Conservation (phyloP, 257 asterid genomes). For the Handroanthus guayacan region DNA sequence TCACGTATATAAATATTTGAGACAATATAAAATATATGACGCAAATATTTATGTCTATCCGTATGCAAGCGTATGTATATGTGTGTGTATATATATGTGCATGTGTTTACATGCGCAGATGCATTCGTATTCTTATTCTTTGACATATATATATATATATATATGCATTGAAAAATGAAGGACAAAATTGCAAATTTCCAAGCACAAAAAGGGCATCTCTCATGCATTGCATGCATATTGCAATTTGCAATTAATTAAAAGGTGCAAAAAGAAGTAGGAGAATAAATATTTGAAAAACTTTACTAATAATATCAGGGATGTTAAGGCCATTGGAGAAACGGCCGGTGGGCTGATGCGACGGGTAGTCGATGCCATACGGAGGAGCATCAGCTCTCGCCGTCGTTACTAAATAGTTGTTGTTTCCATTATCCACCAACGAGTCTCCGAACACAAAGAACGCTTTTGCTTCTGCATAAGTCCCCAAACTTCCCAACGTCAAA, state of each 20-base stretch:
- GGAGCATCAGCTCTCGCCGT: constrained; percentile 82
- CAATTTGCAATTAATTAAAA: neutral
- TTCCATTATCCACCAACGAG: constrained; percentile 79
- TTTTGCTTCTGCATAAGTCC: constrained; percentile 36
- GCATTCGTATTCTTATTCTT: neutral
- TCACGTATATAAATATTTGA: neutral
- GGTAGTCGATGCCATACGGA: constrained; percentile 78
- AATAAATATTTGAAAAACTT: neutral
- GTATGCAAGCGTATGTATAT: neutral
- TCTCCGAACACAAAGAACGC: constrained; percentile 85
- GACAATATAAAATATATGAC: no score
- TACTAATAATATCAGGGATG: constrained; percentile 76
- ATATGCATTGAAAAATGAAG: neutral
- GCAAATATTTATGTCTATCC: neutral
- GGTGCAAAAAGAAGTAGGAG: neutral
- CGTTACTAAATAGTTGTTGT: constrained; percentile 70
- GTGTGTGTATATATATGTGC: neutral
- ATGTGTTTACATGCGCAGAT: neutral
- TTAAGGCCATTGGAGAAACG: constrained; percentile 82
- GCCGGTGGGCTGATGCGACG: constrained; percentile 73
- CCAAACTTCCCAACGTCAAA: constrained; percentile 19
- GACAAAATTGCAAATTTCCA: constrained; percentile 12
- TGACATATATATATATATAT: neutral
- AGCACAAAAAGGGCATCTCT: neutral
- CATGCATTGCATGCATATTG: constrained; percentile 33